Percentiles rank a stretch among this genome's conserved stretches.
Conservation (phyloP, 2,329 filamentous ascomycete species). For the Ophiostoma triangulosporum region DNA sequence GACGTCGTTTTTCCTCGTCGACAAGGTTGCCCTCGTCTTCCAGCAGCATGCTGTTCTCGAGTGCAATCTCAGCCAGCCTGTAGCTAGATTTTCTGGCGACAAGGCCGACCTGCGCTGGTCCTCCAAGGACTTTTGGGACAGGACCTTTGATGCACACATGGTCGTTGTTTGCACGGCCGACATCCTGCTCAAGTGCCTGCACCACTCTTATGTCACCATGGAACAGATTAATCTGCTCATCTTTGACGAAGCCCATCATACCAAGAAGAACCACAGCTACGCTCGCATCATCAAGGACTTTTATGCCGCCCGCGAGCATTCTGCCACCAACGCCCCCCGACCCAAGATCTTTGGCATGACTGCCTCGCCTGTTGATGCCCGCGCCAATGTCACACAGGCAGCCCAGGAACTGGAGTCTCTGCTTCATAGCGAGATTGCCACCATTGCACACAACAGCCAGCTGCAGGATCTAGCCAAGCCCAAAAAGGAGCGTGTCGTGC, state of each 20-base stretch:
- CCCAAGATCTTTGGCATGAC: slow-evolving; percentile 94
- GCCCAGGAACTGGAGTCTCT: slow-evolving; percentile 62
- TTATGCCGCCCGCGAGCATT: slow-evolving; percentile 40
- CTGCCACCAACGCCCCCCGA: slow-evolving; percentile 28
- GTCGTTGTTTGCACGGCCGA: slow-evolving; percentile 88
- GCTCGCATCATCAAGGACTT: slow-evolving; percentile 81
- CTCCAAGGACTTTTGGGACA: slow-evolving; percentile 34
- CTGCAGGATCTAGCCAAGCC: slow-evolving; percentile 45
- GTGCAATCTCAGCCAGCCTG: slow-evolving; percentile 63
- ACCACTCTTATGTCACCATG: slow-evolving; percentile 68
- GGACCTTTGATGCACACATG: slow-evolving; percentile 50
- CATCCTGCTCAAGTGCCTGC: slow-evolving; percentile 65
- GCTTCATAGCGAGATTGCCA: slow-evolving; percentile 73
- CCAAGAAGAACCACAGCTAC: slow-evolving; percentile 88
- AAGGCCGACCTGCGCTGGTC: slow-evolving; percentile 31
- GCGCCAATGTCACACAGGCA: slow-evolving; percentile 56
- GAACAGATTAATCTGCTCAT: slow-evolving; percentile 76
- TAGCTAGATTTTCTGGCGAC: slow-evolving; percentile 64
- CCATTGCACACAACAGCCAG: slow-evolving; percentile 41
- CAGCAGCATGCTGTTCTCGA: slow-evolving; percentile 77
- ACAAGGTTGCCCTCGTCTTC: slow-evolving; percentile 79
- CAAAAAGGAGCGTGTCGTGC: slow-evolving; percentile 42
- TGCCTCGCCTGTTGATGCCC: slow-evolving; percentile 81
- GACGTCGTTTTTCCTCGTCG: slow-evolving; percentile 77
- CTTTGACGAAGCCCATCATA: slow-evolving; percentile 93